phyloP scores from a whole-genome alignment of 2,329 filamentous ascomycete species.

The Hawksworthiomyces lignivorus region DNA sequence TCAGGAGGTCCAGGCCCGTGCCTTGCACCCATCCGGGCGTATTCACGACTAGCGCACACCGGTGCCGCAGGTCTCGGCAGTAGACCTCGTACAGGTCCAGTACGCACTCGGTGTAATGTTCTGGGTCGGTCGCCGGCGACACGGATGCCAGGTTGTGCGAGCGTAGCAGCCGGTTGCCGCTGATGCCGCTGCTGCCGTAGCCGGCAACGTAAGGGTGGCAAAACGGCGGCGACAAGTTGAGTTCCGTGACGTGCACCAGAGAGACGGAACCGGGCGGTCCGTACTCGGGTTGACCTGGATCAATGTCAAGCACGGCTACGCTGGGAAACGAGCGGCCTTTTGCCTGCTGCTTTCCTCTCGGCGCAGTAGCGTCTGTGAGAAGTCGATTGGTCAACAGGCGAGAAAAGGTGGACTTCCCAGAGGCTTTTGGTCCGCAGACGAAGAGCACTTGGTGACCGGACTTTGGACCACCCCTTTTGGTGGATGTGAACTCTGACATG shows the following conservation, averaged over 20 bases:
- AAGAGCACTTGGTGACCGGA: constrained; percentile 36
- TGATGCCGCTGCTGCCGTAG: constrained; percentile 21
- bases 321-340: constrained; percentile 21
- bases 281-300: constrained; percentile 72
- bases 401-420: constrained; percentile 70
- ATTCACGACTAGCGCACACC: constrained; percentile 59
- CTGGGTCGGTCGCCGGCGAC: constrained; percentile 57
- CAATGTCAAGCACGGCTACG: constrained; percentile 62
- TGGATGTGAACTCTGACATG: constrained; percentile 37
- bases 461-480: constrained; percentile 20
- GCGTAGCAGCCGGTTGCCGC: constrained; percentile 38
- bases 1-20: constrained; percentile 58
- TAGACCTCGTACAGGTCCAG: constrained; percentile 56
- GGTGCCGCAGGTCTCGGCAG: constrained; percentile 31
- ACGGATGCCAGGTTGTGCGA: constrained; percentile 60
- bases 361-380: constrained; percentile 37
- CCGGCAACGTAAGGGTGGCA: constrained; percentile 40
- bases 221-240: constrained; percentile 61
- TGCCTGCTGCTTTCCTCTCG: not conserved
- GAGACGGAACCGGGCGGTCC: constrained; percentile 62
- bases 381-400: constrained; percentile 59
- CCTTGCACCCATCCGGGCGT: constrained; percentile 68
- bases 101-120: constrained; percentile 58
- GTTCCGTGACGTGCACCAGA: constrained; percentile 50
- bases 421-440: constrained; percentile 62